Conservation (phyloP, 768 basidiomycete genomes). For the Plicaturopsis crispa region DNA sequence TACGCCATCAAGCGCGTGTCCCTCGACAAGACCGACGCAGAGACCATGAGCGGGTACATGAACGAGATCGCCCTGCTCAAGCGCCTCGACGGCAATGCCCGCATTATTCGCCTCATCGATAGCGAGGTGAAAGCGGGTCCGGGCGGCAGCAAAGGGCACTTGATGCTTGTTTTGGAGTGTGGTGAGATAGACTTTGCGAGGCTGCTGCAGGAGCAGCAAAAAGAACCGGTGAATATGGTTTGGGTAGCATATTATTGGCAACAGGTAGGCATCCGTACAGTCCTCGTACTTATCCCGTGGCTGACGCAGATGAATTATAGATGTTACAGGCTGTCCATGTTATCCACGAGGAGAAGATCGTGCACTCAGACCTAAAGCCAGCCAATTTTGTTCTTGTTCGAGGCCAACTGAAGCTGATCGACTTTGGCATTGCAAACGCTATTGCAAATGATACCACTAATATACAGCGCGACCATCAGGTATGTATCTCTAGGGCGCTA, state of each 20-base stretch:
- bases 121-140: constrained; percentile 76
- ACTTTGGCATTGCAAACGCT: constrained; percentile 99
- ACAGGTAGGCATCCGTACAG: constrained; percentile 57
- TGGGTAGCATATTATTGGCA: constrained; percentile 97
- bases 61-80: constrained; percentile 93
- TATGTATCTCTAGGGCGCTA: constrained; percentile 17
- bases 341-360: constrained; percentile 97
- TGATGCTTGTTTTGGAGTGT: constrained; percentile 93
- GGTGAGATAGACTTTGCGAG: constrained; percentile 90
- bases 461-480: constrained; percentile 94
- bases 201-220: constrained; percentile 77
- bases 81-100: constrained; percentile 86
- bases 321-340: constrained; percentile 99
- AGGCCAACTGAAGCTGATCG: constrained; percentile 93
- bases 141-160: constrained; percentile 61
- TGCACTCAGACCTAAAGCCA: constrained; percentile 96
- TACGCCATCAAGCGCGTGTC: constrained; percentile 91
- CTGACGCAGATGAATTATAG: constrained; percentile 30
- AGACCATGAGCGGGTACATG: constrained; percentile 88
- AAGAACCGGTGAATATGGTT: constrained; percentile 82
- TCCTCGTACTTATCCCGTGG: background rate
- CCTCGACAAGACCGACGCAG: constrained; percentile 81
- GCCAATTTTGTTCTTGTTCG: constrained; percentile 97
- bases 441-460: constrained; percentile 99
- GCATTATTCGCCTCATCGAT: constrained; percentile 89